Conservation (phyloP, 2,329 filamentous ascomycete species). For the Dothiorella sarmentorum region DNA sequence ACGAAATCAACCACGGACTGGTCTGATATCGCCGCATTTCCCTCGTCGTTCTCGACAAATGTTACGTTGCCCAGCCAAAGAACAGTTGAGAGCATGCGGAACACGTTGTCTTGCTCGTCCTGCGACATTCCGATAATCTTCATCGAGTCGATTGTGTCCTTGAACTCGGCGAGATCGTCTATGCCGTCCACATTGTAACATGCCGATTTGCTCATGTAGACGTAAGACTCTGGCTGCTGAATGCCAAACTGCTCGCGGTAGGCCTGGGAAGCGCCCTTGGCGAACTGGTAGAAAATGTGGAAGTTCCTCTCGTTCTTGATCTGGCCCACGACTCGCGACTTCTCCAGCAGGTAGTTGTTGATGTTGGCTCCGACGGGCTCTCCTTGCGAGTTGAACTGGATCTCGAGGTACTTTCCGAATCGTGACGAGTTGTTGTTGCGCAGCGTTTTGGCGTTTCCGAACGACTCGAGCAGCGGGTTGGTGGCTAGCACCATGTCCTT, state of each 20-base stretch:
- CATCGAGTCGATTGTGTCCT: constrained; percentile 92
- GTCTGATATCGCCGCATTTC: constrained; percentile 82
- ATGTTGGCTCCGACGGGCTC: constrained; percentile 96
- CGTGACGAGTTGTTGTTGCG: constrained; percentile 98
- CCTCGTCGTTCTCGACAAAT: constrained; percentile 83
- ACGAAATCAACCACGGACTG: constrained; percentile 92
- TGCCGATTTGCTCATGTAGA: constrained; percentile 91
- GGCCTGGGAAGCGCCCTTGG: constrained; percentile 75
- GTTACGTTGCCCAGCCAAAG: constrained; percentile 94
- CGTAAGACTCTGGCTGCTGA: constrained; percentile 86
- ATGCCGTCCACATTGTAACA: constrained; percentile 93
- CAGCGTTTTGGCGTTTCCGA: constrained; percentile 96
- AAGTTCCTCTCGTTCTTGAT: constrained; percentile 96
- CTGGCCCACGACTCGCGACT: constrained; percentile 90
- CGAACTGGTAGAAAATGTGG: constrained; percentile 99
- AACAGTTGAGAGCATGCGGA: constrained; percentile 87
- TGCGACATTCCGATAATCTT: constrained; percentile 85
- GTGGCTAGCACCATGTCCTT: constrained; percentile 99
- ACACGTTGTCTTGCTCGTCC: constrained; percentile 90
- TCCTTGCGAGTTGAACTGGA: constrained; percentile 88
- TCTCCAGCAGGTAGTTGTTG: constrained; percentile 96
- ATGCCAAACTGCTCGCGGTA: constrained; percentile 72
- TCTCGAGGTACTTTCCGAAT: constrained; percentile 96
- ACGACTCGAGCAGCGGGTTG: constrained; percentile 93
- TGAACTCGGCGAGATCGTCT: constrained; percentile 83